Evolutionary conservation across 2,329 filamentous ascomycete genomes (phyloP).

Genomic region (Xylariaceae sp.): DNA sequence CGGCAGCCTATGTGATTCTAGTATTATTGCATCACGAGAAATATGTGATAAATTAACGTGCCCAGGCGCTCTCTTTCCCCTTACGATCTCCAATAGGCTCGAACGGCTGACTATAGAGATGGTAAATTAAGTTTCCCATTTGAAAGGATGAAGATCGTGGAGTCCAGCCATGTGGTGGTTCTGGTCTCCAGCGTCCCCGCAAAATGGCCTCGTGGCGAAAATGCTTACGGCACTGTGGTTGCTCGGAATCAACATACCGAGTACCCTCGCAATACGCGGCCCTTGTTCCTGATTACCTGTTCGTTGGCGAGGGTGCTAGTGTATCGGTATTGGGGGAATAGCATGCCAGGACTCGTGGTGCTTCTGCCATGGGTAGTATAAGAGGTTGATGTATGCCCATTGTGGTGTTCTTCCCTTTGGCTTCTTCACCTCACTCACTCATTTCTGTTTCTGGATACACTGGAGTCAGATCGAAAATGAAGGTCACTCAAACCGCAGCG

Average conservation of each 20-base stretch:
- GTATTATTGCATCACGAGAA: slow-evolving; percentile 13
- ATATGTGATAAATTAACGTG: slow-evolving; percentile 20
- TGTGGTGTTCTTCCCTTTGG: slow-evolving; percentile 7
- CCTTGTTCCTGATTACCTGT: neutral
- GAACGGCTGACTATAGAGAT: slow-evolving; percentile 21
- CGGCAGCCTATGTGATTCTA: slow-evolving; percentile 2
- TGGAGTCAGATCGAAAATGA: slow-evolving; percentile 24
- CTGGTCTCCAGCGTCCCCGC: slow-evolving; percentile 15
- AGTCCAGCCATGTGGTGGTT: slow-evolving; percentile 17
- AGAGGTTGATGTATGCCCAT: slow-evolving; percentile 15
- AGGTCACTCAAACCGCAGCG: slow-evolving; percentile 22
- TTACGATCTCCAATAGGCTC: slow-evolving; percentile 20
- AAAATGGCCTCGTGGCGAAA: slow-evolving; percentile 17
- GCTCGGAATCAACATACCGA: slow-evolving; percentile 28
- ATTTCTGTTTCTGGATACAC: slow-evolving; percentile 14
- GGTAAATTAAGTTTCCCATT: slow-evolving; percentile 16
- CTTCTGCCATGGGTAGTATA: slow-evolving; percentile 15
- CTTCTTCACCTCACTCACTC: slow-evolving; percentile 17
- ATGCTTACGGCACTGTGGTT: slow-evolving; percentile 15
- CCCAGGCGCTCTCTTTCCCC: slow-evolving; percentile 11
- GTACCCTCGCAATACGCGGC: slow-evolving; percentile 19
- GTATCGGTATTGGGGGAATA: slow-evolving; percentile 1
- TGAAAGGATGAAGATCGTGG: slow-evolving; percentile 11
- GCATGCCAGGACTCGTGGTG: neutral
- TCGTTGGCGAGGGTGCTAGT: neutral